Percentiles rank a stretch among this genome's conserved stretches.
phyloP scores from a whole-genome alignment of 345 rosid species.

The Bretschneidera sinensis region DNA sequence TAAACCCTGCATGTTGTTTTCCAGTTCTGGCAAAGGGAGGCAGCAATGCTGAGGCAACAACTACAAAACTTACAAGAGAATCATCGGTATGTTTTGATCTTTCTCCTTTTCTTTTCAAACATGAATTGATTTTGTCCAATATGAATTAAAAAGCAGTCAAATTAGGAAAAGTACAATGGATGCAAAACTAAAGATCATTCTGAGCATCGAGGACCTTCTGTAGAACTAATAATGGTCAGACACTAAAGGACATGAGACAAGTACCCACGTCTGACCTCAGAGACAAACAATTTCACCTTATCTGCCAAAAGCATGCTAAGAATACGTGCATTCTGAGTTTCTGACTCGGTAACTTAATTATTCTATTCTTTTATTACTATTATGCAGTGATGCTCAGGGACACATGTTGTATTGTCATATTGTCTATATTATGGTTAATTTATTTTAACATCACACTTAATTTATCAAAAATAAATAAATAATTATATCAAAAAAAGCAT shows the following conservation, averaged over 20 bases:
- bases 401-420: background rate
- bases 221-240: no score
- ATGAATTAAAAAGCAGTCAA: background rate
- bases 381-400: background rate
- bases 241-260: no score
- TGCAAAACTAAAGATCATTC: background rate
- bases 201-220: background rate
- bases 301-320: background rate
- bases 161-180: background rate
- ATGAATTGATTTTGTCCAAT: background rate
- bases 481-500: no score
- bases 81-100: constrained; percentile 51
- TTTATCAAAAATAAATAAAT: no score
- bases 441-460: background rate
- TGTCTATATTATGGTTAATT: background rate
- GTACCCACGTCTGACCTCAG: no score
- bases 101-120: background rate
- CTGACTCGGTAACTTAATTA: background rate
- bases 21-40: constrained; percentile 86
- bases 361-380: background rate
- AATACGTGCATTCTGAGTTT: background rate
- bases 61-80: constrained; percentile 69
- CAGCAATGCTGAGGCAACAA: constrained; percentile 61
- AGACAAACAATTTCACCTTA: background rate
- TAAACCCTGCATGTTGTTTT: constrained; percentile 21